Conservation (phyloP, 2,329 filamentous ascomycete species). For the Epichloe uncinata region DNA sequence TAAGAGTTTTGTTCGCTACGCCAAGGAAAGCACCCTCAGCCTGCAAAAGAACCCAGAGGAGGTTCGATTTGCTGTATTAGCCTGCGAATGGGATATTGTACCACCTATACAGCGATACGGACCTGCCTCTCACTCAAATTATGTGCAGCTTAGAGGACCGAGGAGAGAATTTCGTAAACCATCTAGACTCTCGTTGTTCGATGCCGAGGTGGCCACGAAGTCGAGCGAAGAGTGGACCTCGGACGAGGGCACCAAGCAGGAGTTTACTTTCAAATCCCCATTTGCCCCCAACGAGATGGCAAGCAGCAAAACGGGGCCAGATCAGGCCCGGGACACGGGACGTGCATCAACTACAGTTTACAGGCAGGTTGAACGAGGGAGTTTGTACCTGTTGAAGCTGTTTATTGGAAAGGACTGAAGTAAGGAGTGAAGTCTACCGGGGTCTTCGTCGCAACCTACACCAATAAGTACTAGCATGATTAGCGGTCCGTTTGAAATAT, state of each 20-base stretch:
- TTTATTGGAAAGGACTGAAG: background rate
- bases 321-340: background rate
- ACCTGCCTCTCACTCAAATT: background rate
- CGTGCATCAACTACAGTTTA: background rate
- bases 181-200: background rate
- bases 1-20: conserved; percentile 23
- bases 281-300: background rate
- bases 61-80: conserved; percentile 28
- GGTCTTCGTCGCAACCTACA: background rate
- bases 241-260: background rate
- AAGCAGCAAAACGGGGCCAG: background rate
- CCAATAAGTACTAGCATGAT: background rate
- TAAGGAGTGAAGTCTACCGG: too few relatives aligned
- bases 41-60: conserved; percentile 19
- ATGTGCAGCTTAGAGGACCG: background rate
- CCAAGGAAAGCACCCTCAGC: conserved; percentile 19
- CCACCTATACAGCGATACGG: background rate
- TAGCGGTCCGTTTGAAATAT: too few relatives aligned
- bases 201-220: background rate
- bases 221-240: background rate
- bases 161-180: background rate
- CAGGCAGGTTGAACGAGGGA: conserved; percentile 1
- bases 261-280: background rate
- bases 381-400: background rate
- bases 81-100: conserved; percentile 25